Base-by-base conservation (phyloP, 139 green algal genomes). In the Astrephomene gubernaculifera region DNA sequence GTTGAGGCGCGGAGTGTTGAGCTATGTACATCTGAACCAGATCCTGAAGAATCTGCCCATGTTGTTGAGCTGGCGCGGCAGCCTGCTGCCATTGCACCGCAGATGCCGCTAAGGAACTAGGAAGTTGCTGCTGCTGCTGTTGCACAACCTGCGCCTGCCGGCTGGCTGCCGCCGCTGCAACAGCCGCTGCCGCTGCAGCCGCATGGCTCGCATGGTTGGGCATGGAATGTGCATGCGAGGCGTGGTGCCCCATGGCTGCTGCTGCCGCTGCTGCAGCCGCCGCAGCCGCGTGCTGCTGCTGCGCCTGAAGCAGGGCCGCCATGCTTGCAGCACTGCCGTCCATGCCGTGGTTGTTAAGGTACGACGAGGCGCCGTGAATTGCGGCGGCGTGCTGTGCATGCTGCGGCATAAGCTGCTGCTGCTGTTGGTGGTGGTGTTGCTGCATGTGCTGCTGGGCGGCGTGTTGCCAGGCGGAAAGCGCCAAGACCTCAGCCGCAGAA, bases 381-480 rank as follows among this genome's bases (percentile, higher is more conserved):
- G 57, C 57, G 12, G 49, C 12, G 49, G 12, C 12, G 49, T 57
- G 49, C 49, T 57, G 49, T 17, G 49, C 17, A 17, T 57, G 49
- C 12, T 57, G 49, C 27, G 21, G 6, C 61, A 41, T 29, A 6
- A 2, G 68, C 68, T 74, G 68, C 68, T 54, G 68, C 29, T 8
- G 31, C 12, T 39, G 29, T 2, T 71, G 54, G 38, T 54, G 54
- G 12, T 27, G 53, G 27, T 60, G 38, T 14, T 68, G 75, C 21
- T 54, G 52, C n/a, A 29, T n/a, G 4, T 72, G 60, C 7, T 73
- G 76, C n/a, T 63, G 39, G 10, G 78, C 60, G 38, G 31, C 44
- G 19, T 75, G 78, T 33, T 83, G 76, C 60, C 74, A 82, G 8
- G 74, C 53, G 17, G 74, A 71, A 12, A 72, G 38, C 27, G 76